Conservation (phyloP, 2,329 filamentous ascomycete species). For the Aspergillus nomiae region DNA sequence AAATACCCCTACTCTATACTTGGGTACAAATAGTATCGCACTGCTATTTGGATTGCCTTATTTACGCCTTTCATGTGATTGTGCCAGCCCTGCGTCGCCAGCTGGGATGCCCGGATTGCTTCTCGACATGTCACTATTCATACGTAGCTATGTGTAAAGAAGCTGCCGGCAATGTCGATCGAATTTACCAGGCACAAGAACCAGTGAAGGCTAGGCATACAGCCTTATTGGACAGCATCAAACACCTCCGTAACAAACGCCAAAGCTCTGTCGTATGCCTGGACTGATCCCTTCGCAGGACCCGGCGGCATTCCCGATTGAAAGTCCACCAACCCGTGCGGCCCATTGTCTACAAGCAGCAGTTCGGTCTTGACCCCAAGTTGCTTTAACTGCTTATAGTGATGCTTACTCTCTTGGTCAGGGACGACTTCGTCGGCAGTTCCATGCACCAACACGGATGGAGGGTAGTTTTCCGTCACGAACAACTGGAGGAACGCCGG, state of each 20-base stretch:
- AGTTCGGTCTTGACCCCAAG: constrained; percentile 19
- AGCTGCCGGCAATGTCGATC: neutral
- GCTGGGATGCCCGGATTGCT: too few relatives aligned
- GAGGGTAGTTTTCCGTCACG: constrained; percentile 18
- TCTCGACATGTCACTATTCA: too few relatives aligned
- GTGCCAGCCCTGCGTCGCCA: neutral
- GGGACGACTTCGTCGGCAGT: constrained; percentile 25
- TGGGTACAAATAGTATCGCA: neutral
- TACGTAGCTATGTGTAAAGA: too few relatives aligned
- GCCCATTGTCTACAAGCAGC: constrained; percentile 18
- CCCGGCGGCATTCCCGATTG: constrained; percentile 3
- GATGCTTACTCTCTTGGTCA: constrained; percentile 19
- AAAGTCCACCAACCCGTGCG: constrained; percentile 19
- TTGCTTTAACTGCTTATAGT: constrained; percentile 18
- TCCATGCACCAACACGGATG: constrained; percentile 25
- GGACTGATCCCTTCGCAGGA: constrained; percentile 4
- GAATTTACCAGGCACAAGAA: neutral
- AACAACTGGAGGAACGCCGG: constrained; percentile 19
- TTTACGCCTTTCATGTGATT: neutral
- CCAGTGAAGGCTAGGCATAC: neutral
- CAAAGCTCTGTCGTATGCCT: constrained; percentile 21
- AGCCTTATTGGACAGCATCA: neutral
- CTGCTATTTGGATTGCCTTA: too few relatives aligned
- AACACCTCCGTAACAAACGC: constrained; percentile 21
- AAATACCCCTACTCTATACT: neutral